Conservation (phyloP, 164 flowering plant genomes). For the Brasenia schreberi region DNA sequence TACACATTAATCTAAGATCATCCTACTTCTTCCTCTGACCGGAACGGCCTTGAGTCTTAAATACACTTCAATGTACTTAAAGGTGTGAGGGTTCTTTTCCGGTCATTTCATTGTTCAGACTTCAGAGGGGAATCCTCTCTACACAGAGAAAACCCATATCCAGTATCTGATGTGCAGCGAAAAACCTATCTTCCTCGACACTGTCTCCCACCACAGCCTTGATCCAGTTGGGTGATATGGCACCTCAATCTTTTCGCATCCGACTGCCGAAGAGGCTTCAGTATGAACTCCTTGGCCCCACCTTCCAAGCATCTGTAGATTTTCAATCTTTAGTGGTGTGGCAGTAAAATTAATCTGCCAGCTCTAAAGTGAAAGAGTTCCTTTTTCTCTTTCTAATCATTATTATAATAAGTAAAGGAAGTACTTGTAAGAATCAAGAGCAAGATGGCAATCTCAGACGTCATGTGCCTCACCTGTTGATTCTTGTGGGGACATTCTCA, state of each 20-base stretch:
- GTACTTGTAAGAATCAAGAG: not conserved
- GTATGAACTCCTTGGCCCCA: constrained; percentile 37
- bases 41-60: too few species aligned
- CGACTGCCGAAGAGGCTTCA: constrained; percentile 31
- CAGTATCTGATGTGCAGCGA: too few species aligned
- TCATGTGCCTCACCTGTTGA: constrained; percentile 40
- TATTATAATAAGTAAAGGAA: too few species aligned
- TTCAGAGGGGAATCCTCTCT: too few species aligned
- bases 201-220: not conserved
- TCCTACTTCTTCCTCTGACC: not conserved
- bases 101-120: too few species aligned
- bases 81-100: too few species aligned
- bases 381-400: too few species aligned
- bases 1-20: not conserved
- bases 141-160: too few species aligned
- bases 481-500: constrained; percentile 59
- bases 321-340: not conserved
- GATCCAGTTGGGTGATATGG: constrained; percentile 7
- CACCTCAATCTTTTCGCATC: constrained; percentile 30
- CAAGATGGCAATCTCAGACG: not conserved
- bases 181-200: not conserved
- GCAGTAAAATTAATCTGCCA: too few species aligned
- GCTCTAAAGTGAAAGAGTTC: too few species aligned
- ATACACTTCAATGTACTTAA: too few species aligned
- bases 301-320: constrained; percentile 30